phyloP scores from a whole-genome alignment of 768 basidiomycete species.

The Lactarius trivialis region DNA sequence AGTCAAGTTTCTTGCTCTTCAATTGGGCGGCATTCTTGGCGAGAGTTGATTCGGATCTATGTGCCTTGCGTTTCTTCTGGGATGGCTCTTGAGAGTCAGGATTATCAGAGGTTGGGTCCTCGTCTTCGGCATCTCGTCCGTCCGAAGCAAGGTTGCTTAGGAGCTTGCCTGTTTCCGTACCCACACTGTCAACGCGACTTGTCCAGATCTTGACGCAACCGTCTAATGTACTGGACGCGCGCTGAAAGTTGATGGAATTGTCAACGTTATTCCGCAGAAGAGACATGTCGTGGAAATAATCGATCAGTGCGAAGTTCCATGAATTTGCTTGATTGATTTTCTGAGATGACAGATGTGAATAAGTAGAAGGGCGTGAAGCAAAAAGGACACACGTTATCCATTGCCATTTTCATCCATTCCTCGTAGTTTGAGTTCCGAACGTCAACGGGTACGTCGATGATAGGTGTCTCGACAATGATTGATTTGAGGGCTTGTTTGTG shows the following conservation, averaged over 20 bases:
- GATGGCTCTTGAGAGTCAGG: conserved; percentile 61
- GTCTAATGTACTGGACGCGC: conserved; percentile 93
- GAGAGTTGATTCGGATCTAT: conserved; percentile 76
- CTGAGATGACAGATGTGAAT: conserved; percentile 38
- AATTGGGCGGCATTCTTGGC: conserved; percentile 79
- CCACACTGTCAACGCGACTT: conserved; percentile 92
- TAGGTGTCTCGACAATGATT: conserved; percentile 45
- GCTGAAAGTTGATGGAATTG: conserved; percentile 98
- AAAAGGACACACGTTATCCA: conserved; percentile 69
- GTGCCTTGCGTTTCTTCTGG: conserved; percentile 59
- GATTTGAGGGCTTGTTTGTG: conserved; percentile 58
- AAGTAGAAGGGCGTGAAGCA: conserved; percentile 4
- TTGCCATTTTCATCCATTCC: conserved; percentile 99
- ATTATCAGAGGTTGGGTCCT: conserved; percentile 50
- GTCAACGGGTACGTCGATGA: conserved; percentile 61
- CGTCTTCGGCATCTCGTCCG: conserved; percentile 56
- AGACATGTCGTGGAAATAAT: conserved; percentile 99
- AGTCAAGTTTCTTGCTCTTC: conserved; percentile 85
- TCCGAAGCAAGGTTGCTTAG: conserved; percentile 78
- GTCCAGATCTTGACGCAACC: conserved; percentile 99
- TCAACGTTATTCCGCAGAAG: conserved; percentile 87
- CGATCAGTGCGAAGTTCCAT: conserved; percentile 96
- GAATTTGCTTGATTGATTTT: conserved; percentile 99
- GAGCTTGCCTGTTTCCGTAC: conserved; percentile 93
- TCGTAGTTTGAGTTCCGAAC: conserved; percentile 93